Base-by-base conservation (phyloP, 371 early-diverging fungal genomes). In the Mucor velutinosus region DNA sequence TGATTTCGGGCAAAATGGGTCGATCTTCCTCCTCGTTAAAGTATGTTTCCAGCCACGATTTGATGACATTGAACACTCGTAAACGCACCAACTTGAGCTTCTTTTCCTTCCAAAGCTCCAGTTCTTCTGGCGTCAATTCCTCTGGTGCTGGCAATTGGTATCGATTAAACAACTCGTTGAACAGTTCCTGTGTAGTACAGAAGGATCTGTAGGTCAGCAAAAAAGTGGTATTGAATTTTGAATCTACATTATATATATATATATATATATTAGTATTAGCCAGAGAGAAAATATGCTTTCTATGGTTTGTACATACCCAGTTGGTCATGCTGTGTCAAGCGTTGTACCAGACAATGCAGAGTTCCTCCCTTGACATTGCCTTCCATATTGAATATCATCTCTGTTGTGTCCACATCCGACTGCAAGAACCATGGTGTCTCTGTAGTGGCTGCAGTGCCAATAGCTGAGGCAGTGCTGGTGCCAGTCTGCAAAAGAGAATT, bases 151-250 rank as follows among this genome's bases (percentile, higher is more conserved):
- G 63, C 37, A 96, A 81, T 41, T 84, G 76, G 71, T 91, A 96
- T 62, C 97, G 87, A 21, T 74, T 73, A 64, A 92, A 86, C 27
- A 98, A 75, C 30, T 82, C 77, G 30, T 86, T 77, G 67, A 97
- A 88, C 33, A 97, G 74, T 69, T 94, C 87, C 10, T 81, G 82
- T 0, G 96, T 87, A 0, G 91, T 86, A 25, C 90, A 86, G 71
- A 97, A 97, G 33, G 93, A 91, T 53, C 93, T 92, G 78, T 95
- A 97, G 17, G 95, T 95, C 69, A 98, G 84, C 71, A 98, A 75
- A 82, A 98, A 95, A 0, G 94, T 92, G 11, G 85, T 86, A 39
- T 89, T 89, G 77, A 94, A 96, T 62, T 87, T 86, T 21, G 93
- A 83, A 70, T 95, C 95, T 75, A 65, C 12, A 49, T 5, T 0